Conservation (phyloP, 169 alveolate species). For the Fabrea salina region DNA sequence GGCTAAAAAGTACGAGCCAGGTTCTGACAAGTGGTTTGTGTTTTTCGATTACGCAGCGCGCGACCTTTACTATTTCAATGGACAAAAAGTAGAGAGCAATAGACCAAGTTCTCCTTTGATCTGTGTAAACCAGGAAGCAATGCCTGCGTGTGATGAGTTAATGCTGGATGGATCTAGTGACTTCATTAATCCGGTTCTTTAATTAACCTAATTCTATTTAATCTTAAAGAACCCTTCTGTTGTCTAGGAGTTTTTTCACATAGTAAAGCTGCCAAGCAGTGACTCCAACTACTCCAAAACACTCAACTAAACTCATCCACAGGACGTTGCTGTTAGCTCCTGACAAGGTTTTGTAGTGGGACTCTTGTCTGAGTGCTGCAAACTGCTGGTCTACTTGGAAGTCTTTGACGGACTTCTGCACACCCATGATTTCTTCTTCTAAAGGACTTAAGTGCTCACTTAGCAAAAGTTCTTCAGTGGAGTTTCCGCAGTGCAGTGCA, state of each 20-base stretch:
- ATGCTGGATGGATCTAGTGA: no score
- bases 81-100: no score
- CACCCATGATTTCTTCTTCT: not conserved
- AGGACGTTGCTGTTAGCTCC: conserved; percentile 36
- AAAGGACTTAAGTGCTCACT: conserved; percentile 27
- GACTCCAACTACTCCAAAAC: conserved; percentile 36
- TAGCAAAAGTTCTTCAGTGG: conserved; percentile 47
- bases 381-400: conserved; percentile 23
- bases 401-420: conserved; percentile 12
- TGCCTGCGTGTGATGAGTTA: no score
- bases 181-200: no score
- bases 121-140: no score
- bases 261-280: conserved; percentile 50
- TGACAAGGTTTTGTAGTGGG: conserved; percentile 42
- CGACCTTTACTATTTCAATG: conserved; percentile 10
- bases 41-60: conserved; percentile 19
- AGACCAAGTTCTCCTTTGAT: no score
- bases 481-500: conserved; percentile 56
- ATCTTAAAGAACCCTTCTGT: conserved; percentile 11
- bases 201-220: not conserved
- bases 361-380: conserved; percentile 38
- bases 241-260: conserved; percentile 41
- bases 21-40: conserved; percentile 26
- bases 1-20: conserved; percentile 18
- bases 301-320: conserved; percentile 43